These are phyloP conservation scores for Clavispora santaluciae DNA, from an alignment of 805 yeast genomes.

Conservation along the genomic window DNA sequence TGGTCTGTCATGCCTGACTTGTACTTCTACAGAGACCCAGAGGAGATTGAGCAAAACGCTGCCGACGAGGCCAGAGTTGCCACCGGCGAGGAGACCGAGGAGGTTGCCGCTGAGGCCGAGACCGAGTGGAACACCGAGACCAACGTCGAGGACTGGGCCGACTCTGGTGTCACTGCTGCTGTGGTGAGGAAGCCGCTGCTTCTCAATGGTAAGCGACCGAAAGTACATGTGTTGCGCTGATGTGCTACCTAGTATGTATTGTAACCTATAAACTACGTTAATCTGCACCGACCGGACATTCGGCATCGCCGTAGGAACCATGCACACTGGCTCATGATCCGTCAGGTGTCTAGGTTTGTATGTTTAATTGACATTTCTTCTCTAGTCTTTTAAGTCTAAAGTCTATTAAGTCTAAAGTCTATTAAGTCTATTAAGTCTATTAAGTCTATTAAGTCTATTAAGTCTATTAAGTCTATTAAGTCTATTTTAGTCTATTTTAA, in stretches of 20 bases:
- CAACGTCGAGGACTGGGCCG: slow-evolving; percentile 65
- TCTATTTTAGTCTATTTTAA: no score
- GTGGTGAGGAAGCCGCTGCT: slow-evolving; percentile 78
- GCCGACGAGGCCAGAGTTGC: slow-evolving; percentile 48
- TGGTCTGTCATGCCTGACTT: slow-evolving; percentile 99
- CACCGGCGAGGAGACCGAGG: slow-evolving; percentile 52
- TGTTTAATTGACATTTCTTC: no score
- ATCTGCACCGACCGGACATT: slow-evolving; percentile 4
- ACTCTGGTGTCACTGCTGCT: slow-evolving; percentile 47
- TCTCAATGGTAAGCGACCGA: slow-evolving; percentile 36
- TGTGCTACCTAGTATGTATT: slow-evolving; percentile 17
- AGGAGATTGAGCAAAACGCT: slow-evolving; percentile 86
- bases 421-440: no score
- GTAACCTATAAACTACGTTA: slow-evolving; percentile 20
- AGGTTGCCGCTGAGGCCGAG: slow-evolving; percentile 54
- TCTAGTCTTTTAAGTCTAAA: no score
- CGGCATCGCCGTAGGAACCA: no score
- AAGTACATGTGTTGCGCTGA: slow-evolving; percentile 10
- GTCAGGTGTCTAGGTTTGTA: no score
- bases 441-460: no score
- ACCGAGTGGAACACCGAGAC: slow-evolving; percentile 54
- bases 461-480: no score
- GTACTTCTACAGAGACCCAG: slow-evolving; percentile 99
- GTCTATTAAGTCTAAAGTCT: no score
- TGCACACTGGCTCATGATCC: no score